Percentiles rank a stretch among this genome's conserved stretches.
phyloP scores from a whole-genome alignment of 176 grass and related monocot species.

The Phoenix roebelenii region DNA sequence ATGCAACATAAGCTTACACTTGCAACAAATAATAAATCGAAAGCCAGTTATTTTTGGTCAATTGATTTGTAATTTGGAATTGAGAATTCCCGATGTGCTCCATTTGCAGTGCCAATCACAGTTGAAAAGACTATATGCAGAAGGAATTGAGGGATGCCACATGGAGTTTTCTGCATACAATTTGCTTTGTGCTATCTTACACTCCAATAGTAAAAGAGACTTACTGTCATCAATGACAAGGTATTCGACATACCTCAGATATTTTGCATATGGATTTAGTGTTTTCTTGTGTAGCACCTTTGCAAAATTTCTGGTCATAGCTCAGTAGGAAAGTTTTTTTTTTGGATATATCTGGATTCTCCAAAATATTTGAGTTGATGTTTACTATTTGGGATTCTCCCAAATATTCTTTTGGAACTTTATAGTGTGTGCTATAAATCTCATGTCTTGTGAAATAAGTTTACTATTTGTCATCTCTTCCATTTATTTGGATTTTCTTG shows the following conservation, averaged over 20 bases:
- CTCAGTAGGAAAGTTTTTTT: too few relatives aligned
- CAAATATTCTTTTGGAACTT: too few relatives aligned
- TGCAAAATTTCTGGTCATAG: too few relatives aligned
- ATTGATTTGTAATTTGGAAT: neutral
- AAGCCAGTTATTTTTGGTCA: neutral
- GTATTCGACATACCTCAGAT: constrained; percentile 16
- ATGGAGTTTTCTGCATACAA: constrained; percentile 89
- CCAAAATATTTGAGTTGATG: too few relatives aligned
- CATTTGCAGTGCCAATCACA: constrained; percentile 81
- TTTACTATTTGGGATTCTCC: too few relatives aligned
- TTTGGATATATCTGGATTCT: too few relatives aligned
- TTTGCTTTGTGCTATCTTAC: constrained; percentile 72
- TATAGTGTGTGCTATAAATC: too few relatives aligned
- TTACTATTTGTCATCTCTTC: too few relatives aligned
- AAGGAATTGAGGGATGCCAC: constrained; percentile 67
- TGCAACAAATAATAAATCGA: too few relatives aligned
- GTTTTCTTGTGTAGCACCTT: neutral
- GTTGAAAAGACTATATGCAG: constrained; percentile 79
- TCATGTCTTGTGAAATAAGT: too few relatives aligned
- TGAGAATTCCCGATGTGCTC: neutral
- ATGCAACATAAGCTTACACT: too few relatives aligned
- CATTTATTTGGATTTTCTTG: too few relatives aligned
- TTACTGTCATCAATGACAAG: constrained; percentile 81
- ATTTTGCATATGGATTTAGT: neutral
- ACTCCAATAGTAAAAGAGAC: constrained; percentile 82